phyloP scores from a whole-genome alignment of 2,329 filamentous ascomycete genomes.

The Balansia obtecta region DNA sequence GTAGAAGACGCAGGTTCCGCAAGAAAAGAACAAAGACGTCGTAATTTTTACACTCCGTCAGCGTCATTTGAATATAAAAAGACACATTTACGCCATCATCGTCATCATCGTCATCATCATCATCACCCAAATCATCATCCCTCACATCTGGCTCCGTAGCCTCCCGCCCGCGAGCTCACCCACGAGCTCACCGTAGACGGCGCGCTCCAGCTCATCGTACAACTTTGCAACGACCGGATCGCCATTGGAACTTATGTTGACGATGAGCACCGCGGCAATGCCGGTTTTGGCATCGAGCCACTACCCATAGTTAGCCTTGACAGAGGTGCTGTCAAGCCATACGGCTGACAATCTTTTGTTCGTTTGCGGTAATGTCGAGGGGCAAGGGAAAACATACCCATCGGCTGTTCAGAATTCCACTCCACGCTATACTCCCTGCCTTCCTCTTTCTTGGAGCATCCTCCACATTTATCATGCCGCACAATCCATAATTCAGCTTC shows the following conservation, averaged over 20 bases:
- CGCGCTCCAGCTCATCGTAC: conserved; percentile 27
- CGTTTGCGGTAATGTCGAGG: neutral
- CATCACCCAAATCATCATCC: neutral
- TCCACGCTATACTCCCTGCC: conserved; percentile 31
- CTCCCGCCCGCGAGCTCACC: neutral
- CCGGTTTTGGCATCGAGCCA: conserved; percentile 27
- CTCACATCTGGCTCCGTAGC: neutral
- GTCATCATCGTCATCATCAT: neutral
- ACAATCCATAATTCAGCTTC: conserved; percentile 25
- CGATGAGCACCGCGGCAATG: conserved; percentile 26
- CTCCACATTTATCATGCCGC: conserved; percentile 26
- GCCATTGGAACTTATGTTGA: conserved; percentile 25
- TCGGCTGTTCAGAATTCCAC: conserved; percentile 27
- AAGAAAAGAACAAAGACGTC: no score
- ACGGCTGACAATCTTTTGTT: neutral
- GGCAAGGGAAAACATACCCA: conserved; percentile 23
- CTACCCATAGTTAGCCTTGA: conserved; percentile 7
- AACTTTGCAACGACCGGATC: conserved; percentile 23
- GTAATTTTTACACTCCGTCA: no score
- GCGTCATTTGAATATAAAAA: no score
- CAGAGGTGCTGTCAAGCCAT: no score
- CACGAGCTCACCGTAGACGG: conserved; percentile 20
- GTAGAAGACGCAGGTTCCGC: no score
- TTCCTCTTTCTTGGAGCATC: conserved; percentile 27
- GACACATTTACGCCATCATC: no score